These are phyloP conservation scores for Eutrema yunnanense DNA, from an alignment of 345 rosid genomes.

Conservation along the genomic window DNA sequence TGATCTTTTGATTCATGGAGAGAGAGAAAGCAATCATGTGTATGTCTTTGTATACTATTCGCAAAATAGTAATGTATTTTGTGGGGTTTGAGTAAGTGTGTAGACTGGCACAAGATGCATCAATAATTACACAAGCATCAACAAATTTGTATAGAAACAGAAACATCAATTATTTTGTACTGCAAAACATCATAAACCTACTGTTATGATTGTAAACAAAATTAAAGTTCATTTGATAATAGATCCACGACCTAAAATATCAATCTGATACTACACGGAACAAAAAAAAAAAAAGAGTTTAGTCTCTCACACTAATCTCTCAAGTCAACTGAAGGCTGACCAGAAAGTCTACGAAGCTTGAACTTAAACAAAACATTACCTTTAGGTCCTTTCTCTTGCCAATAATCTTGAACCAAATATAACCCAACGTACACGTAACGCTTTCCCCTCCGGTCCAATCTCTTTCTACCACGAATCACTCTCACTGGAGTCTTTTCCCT, in stretches of 20 bases:
- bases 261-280: too few relatives aligned
- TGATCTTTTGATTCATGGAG: too few relatives aligned
- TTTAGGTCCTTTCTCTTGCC: constrained; percentile 51
- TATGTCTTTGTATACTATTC: too few relatives aligned
- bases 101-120: too few relatives aligned
- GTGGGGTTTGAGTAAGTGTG: background rate
- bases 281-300: too few relatives aligned
- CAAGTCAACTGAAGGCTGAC: constrained; percentile 34
- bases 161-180: too few relatives aligned
- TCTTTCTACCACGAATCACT: constrained; percentile 55
- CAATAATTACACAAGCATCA: background rate
- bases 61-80: background rate
- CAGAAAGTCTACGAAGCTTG: constrained; percentile 44
- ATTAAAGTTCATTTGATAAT: too few relatives aligned
- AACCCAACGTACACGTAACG: constrained; percentile 74
- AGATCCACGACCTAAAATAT: too few relatives aligned
- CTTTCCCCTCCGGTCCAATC: constrained; percentile 22
- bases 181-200: too few relatives aligned
- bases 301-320: background rate
- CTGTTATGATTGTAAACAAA: too few relatives aligned
- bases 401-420: constrained; percentile 48
- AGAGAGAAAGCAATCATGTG: too few relatives aligned
- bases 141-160: too few relatives aligned
- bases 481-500: constrained; percentile 53
- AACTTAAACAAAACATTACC: constrained; percentile 66